Evolutionary conservation across 768 basidiomycete species (phyloP), one percentile per base, ranked within the genome.

Genomic region (Dacryopinax primogenitus): DNA sequence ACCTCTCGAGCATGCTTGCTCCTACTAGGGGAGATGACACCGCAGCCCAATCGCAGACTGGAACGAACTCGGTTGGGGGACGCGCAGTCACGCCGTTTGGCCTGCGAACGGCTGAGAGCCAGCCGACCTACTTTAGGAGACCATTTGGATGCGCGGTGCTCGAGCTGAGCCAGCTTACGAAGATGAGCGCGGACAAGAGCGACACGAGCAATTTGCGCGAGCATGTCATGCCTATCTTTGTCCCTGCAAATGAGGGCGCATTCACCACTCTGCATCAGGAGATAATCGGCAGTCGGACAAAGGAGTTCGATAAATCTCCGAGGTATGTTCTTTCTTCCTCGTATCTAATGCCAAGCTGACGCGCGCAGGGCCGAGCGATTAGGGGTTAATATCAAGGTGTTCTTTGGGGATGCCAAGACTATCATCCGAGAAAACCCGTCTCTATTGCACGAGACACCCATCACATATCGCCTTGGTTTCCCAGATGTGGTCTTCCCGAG

Each of bases 61-160:
- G 51, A 11, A 58, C 51, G 13, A 58, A 58, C 51, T 28, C 51
- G 11, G 51, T 58, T 18, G 51, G 51, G 9, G 51, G 51, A 9
- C 51, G 51, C 7, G 21, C 51, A 23, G 51, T 58, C 3, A 58
- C 51, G 26, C 51, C 51, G 9, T 28, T 58, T 26, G 51, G 51
- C 23, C 51, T 58, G 26, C 51, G 51, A 28, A 58, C 51, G 15
- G 12, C 51, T 3, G 51, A 58, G 26, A 30, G 51, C 13, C 51
- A 58, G 30, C 51, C 51, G 30, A 47, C 65, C 23, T 81, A 82
- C 64, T 88, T 87, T 71, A 83, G 95, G 36, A 79, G 95, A 62
- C 95, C 95, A 0, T 92, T 98, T 72, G 95, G 93, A n/a, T 96
- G 92, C 72, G 95, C 95, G 1, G 87, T 96, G 11, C 76, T 97